Evolutionary conservation across 495 filamentous ascomycete genomes (phyloP).

Genomic region (Pyronema domesticum): DNA sequence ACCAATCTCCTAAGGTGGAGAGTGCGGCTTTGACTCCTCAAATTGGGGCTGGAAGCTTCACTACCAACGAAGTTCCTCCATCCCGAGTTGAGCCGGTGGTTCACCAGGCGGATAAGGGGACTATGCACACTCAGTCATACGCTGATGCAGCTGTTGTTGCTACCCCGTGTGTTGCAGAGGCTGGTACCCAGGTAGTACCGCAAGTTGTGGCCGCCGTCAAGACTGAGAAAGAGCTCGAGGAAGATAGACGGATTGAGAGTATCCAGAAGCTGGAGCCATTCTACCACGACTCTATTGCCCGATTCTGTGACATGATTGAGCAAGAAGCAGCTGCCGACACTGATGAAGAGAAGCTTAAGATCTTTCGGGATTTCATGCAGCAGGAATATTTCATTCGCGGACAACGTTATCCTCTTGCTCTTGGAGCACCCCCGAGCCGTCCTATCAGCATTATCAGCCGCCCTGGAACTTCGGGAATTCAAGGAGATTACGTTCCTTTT

Average conservation of each 20-base stretch:
- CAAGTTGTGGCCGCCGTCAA: neutral
- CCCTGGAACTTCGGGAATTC: neutral
- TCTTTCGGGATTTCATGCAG: slow-evolving; percentile 23
- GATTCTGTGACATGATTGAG: slow-evolving; percentile 22
- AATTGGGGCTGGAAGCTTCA: slow-evolving; percentile 1
- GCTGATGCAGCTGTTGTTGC: neutral
- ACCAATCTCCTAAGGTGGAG: neutral
- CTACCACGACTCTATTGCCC: slow-evolving; percentile 19
- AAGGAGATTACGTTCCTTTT: too few relatives aligned
- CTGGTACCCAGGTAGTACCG: neutral
- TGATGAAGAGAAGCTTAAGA: slow-evolving; percentile 20
- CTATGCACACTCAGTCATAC: too few relatives aligned
- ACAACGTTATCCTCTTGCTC: slow-evolving; percentile 17
- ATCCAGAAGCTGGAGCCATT: slow-evolving; percentile 16
- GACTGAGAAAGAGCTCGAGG: slow-evolving; percentile 5
- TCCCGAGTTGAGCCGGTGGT: neutral
- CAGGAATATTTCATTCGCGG: slow-evolving; percentile 22
- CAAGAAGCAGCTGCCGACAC: slow-evolving; percentile 17
- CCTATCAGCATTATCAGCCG: slow-evolving; percentile 12
- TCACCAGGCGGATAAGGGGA: neutral
- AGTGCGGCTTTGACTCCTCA: neutral
- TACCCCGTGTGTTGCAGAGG: neutral
- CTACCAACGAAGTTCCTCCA: neutral
- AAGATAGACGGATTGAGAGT: slow-evolving; percentile 10
- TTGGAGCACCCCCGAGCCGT: slow-evolving; percentile 18